Base-by-base conservation (phyloP, 805 yeast species). In the Priceomyces castillae region DNA sequence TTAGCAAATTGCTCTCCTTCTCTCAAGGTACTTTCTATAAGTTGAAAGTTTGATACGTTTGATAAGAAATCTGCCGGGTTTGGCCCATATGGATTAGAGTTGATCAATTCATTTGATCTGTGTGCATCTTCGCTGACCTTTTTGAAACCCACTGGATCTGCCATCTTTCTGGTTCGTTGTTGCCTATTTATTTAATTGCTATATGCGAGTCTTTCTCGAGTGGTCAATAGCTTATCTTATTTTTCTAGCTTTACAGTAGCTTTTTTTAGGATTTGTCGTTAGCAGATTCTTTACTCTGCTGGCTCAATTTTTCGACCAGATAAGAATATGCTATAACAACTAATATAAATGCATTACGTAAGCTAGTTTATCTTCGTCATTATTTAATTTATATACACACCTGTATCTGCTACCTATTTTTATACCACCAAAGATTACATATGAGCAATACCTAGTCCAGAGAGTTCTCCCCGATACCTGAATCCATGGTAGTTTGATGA, bases 1-100 rank as follows among this genome's bases (percentile, higher is more conserved):
- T 92, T 92, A 60, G 98, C 97, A 63, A 92, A 92, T 70, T 92
- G 99, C 71, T 92, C 99, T 66, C 99, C 99, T 72, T 92, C 99
- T 74, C 99, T 82, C 46, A 92, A 76, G 3, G 99, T 92, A 28
- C 96, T 87, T 73, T 92, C 99, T 61, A 92, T 92, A 59, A 92
- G 67, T 75, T 92, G 90, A 72, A 90, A 92, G 53, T 79, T 82
- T 51, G 84, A 76, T 28, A 92, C 98, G 63, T 92, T 92, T 22
- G 97, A 88, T 46, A 92, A 69, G 65, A 71, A 90, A 73, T 92
- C 99, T 41, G 88, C 81, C 45, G 98, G 97, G 64, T 92, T 86
- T 54, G 97, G 95, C 14, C 96, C 99, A 59, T 92, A 92, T 51
- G 98, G 98, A 64, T 90, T 90, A 2, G 43, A 30, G 30, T 42